phyloP scores from a whole-genome alignment of 2,329 filamentous ascomycete species.

The Lojkania enalia region DNA sequence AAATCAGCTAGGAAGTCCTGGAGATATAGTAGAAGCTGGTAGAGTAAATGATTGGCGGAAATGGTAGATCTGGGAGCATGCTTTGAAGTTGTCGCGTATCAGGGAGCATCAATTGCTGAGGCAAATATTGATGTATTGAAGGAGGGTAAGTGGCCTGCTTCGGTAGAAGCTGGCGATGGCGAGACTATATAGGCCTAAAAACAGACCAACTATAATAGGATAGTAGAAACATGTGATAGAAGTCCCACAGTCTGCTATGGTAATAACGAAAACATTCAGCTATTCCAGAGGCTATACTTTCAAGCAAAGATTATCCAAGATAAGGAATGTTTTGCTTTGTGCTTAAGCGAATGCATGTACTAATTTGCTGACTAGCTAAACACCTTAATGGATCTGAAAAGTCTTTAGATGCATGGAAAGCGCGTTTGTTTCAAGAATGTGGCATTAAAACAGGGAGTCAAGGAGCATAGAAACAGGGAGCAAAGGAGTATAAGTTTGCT shows the following conservation, averaged over 20 bases:
- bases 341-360: not conserved
- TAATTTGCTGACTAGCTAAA: slow-evolving; percentile 15
- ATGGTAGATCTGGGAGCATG: not conserved
- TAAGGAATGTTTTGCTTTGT: not conserved
- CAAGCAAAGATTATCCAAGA: slow-evolving; percentile 6
- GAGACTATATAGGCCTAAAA: too few species aligned
- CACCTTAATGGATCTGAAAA: slow-evolving; percentile 21
- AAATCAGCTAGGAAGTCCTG: not conserved
- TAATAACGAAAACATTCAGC: not conserved
- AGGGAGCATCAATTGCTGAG: too few species aligned
- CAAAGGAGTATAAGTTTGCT: not conserved
- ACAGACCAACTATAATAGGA: too few species aligned
- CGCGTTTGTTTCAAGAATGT: slow-evolving; percentile 12
- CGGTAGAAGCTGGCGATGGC: too few species aligned
- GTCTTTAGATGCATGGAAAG: slow-evolving; percentile 19
- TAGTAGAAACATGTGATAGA: too few species aligned
- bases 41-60: too few species aligned
- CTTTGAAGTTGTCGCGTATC: too few species aligned
- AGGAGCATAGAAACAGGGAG: slow-evolving; percentile 3
- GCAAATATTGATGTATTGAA: too few species aligned
- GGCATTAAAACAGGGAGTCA: slow-evolving; percentile 14
- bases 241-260: not conserved
- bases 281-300: not conserved
- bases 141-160: too few species aligned
- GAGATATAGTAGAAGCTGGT: not conserved